Evolutionary conservation across 257 asterid genomes (phyloP), one percentile per base, ranked within the genome.

Genomic region (Rauvolfia tetraphylla): DNA sequence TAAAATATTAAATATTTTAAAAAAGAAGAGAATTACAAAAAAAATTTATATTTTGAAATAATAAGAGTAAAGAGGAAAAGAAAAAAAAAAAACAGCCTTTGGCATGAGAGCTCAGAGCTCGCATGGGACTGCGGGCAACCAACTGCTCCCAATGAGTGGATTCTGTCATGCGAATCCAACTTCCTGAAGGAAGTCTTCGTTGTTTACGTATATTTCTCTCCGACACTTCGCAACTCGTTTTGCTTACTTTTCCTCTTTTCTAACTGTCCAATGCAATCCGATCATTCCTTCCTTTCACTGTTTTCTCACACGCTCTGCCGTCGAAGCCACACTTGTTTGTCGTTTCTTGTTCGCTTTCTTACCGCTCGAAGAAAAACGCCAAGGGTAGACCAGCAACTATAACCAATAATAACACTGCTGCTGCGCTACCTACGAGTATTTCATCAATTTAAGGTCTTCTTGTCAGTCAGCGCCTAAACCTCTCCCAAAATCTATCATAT

Each of bases 221-320:
- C 7, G 59, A 74, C 78, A 59, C 44, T 4, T 74, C 7, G 66
- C 78, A 42, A 46, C 75, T 76, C 69, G 56, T 23, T 76, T 36
- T 34, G 39, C 53, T 23, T 66, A 66, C 29, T 31, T 1, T 46
- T 17, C 0, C 3, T 20, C 0, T 12, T 18, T 68, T n/a, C 57
- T 8, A 1, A 15, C 14, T 70, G 27, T 70, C 18, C 18, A 15
- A 44, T 22, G 14, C 51, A 25, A 14, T 69, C 74, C n/a, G 44
- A 25, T 71, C 27, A 71, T 71, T 31, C 75, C 34, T 54, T 71
- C 27, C 3, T 25, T 53, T 53, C 59, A 53, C 59, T 68, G 36
- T n/a, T 70, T 29, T 48, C 29, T 17, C 29, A 49, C 61, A 71
- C 75, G 42, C 58, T 53, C 79, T 5, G 75, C 80, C 46, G 80